phyloP scores from a whole-genome alignment of 306 rosid species.

The Albizia julibrissin region DNA sequence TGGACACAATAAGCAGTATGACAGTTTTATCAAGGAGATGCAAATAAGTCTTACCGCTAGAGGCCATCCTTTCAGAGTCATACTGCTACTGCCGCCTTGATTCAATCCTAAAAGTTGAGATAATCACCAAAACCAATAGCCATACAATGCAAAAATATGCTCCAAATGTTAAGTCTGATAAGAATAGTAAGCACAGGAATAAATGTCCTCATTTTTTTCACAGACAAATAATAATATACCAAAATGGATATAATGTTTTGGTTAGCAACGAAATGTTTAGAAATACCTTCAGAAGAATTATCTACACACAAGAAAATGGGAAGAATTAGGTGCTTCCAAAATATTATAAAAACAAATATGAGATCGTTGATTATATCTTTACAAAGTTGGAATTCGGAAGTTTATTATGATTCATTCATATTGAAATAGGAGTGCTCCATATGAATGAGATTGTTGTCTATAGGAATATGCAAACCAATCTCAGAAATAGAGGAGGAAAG shows the following conservation, averaged over 20 bases:
- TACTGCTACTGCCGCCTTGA: constrained; percentile 59
- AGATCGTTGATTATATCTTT: background rate
- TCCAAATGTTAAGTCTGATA: background rate
- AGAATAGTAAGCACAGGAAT: background rate
- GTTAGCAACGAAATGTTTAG: background rate
- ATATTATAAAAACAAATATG: background rate
- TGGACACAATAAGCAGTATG: constrained; percentile 8
- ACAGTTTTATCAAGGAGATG: constrained; percentile 1
- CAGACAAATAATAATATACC: background rate
- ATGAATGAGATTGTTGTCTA: background rate
- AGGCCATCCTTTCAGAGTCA: constrained; percentile 80
- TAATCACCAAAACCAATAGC: constrained; percentile 28
- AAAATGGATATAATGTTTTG: background rate
- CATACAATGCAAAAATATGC: background rate
- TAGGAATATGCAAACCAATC: background rate
- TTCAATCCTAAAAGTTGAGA: constrained; percentile 51
- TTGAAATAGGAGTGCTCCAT: background rate
- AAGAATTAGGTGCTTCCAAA: background rate
- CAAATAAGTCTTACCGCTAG: constrained; percentile 51
- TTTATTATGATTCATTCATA: background rate
- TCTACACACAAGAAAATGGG: background rate
- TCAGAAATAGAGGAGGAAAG: background rate
- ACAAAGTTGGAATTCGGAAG: background rate
- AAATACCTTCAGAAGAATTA: background rate
- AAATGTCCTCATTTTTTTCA: background rate